Percentiles rank a stretch among this genome's conserved stretches.
Conservation (phyloP, 495 filamentous ascomycete species). For the Xylaria nigripes region DNA sequence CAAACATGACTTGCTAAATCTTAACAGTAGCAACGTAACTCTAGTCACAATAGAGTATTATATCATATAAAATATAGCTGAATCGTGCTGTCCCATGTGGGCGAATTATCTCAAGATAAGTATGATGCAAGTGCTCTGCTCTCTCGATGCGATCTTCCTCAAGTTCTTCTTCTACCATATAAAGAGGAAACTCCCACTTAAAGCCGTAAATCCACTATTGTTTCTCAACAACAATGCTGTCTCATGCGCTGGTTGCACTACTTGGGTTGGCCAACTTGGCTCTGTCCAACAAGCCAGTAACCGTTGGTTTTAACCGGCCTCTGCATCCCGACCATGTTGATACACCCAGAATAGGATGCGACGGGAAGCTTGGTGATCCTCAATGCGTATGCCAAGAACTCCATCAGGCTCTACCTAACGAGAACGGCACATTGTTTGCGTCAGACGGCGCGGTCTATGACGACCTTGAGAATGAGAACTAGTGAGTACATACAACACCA, state of each 20-base stretch:
- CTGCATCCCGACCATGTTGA: not conserved
- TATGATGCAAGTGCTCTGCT: too few species aligned
- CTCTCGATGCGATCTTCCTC: too few species aligned
- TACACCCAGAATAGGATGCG: not conserved
- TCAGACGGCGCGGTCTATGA: slow-evolving; percentile 9
- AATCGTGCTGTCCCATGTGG: too few species aligned
- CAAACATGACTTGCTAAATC: too few species aligned
- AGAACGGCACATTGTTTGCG: slow-evolving; percentile 9
- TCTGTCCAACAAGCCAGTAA: not conserved
- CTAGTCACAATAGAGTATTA: too few species aligned
- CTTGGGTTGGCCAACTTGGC: not conserved
- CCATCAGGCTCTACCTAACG: not conserved
- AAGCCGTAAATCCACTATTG: not conserved
- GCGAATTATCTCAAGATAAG: too few species aligned
- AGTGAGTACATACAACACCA: slow-evolving; percentile 5
- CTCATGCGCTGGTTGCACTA: not conserved
- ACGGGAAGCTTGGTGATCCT: not conserved
- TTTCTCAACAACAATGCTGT: not conserved
- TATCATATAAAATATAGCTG: too few species aligned
- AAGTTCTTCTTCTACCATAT: too few species aligned
- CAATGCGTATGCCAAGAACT: slow-evolving; percentile 12
- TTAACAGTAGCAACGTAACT: too few species aligned
- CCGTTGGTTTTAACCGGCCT: not conserved
- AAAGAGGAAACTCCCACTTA: too few species aligned
- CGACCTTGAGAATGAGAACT: slow-evolving; percentile 14